Conservation (phyloP, 768 basidiomycete species). For the Boletus vermiculosoides region DNA sequence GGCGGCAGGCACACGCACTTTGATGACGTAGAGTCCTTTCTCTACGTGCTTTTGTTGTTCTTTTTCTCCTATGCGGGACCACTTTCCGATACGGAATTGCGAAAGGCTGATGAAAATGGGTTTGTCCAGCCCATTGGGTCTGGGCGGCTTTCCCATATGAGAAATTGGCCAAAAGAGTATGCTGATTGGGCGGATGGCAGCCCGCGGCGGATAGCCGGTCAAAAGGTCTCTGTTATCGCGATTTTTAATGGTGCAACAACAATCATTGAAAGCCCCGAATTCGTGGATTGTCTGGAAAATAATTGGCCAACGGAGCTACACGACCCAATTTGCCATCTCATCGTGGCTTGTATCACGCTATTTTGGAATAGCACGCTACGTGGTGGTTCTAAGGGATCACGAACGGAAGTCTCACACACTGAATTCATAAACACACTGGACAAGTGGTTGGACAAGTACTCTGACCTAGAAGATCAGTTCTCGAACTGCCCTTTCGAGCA, state of each 20-base stretch:
- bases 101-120: not conserved
- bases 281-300: not conserved
- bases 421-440: not conserved
- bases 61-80: conserved; percentile 5
- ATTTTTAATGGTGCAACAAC: not conserved
- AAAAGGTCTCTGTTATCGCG: not conserved
- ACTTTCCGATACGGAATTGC: not conserved
- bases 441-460: not conserved
- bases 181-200: not conserved
- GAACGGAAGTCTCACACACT: not conserved
- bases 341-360: not conserved
- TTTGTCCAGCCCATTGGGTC: conserved; percentile 1
- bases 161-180: conserved; percentile 3
- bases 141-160: not conserved
- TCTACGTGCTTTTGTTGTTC: conserved; percentile 16
- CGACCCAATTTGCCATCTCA: not conserved
- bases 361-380: not conserved
- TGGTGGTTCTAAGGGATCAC: no score
- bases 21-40: conserved; percentile 18
- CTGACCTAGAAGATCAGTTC: not conserved
- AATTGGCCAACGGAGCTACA: not conserved
- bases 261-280: not conserved
- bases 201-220: rapidly evolving
- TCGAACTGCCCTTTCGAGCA: conserved; percentile 2
- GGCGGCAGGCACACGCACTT: conserved; percentile 3